Base-by-base conservation (phyloP, 2,329 filamentous ascomycete genomes). In the Sporothrix inflata region DNA sequence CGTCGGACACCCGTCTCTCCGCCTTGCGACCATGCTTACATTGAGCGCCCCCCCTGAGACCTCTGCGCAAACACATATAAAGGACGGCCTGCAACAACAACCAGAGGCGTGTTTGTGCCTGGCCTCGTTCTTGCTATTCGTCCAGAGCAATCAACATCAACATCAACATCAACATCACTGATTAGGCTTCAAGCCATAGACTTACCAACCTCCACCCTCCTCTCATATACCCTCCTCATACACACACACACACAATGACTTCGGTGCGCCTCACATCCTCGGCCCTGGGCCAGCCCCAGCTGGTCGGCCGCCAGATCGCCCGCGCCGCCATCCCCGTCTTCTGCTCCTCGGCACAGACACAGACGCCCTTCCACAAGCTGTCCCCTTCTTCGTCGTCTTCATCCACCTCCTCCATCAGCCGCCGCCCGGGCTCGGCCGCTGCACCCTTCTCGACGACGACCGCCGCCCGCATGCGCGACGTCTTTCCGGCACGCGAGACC, bases 401-500 rank as follows among this genome's bases (percentile, higher is more conserved):
- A 1, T 16, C n/a, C n/a, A n/a, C 30, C 30, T 16, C 76, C 78
- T 30, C 24, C 24, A 12, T 14, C 67, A 40, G 55, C 42, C 34
- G 42, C 40, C 66, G 47, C 21, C 55, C 45, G 1, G 45, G 45
- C 38, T 55, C 60, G 27, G 51, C 80, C 82, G 66, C 60, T 3
- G 66, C 66, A 3, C 74, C 76, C 73, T 88, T 89, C 79, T 88
- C 87, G 1, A 85, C 85, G 3, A 87, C 87, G 1, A 80, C 81
- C 0, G 75, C 76, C 38, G 77, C 78, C 30, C 84, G 80, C 60
- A 84, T 89, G 61, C 83, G 82, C n/a, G 87, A 89, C 76, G 88
- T 90, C 81, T 92, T 92, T 76, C 90, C 90, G 34, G 79, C 81
- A 74, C 87, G 86, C 76, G 86, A 90, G 77, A 90, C 89, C 2